phyloP scores from a whole-genome alignment of 2,329 filamentous ascomycete genomes.

The Pseudocercospora eumusae region DNA sequence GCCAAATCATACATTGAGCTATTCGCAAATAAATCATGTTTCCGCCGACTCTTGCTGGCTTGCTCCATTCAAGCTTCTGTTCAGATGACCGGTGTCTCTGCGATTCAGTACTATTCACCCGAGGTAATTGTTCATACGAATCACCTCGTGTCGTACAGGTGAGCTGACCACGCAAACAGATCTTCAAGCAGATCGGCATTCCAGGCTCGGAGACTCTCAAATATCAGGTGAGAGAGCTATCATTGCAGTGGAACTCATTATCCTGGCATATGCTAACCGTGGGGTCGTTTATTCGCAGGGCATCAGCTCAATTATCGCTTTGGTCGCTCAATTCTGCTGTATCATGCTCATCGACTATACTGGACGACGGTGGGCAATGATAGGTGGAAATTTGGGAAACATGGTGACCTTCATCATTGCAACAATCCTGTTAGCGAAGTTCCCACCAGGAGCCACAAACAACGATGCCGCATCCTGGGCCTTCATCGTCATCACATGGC shows the following conservation, averaged over 20 bases:
- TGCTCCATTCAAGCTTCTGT: slow-evolving; percentile 68
- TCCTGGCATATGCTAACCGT: not conserved
- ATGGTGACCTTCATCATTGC: slow-evolving; percentile 72
- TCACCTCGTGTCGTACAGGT: not conserved
- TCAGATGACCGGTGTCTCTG: slow-evolving; percentile 75
- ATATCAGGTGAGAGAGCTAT: slow-evolving; percentile 55
- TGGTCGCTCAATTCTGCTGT: slow-evolving; percentile 68
- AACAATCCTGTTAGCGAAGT: slow-evolving; percentile 57
- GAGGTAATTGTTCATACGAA: not conserved
- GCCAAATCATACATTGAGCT: slow-evolving; percentile 71
- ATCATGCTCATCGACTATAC: slow-evolving; percentile 69
- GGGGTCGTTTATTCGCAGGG: slow-evolving; percentile 41
- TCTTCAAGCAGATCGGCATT: slow-evolving; percentile 69
- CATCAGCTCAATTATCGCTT: slow-evolving; percentile 70
- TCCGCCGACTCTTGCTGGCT: slow-evolving; percentile 71
- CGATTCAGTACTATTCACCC: slow-evolving; percentile 68
- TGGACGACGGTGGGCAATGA: slow-evolving; percentile 71
- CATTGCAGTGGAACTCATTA: not conserved
- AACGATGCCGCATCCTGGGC: slow-evolving; percentile 65
- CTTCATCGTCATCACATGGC: slow-evolving; percentile 76
- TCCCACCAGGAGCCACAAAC: slow-evolving; percentile 58
- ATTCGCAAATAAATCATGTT: slow-evolving; percentile 65
- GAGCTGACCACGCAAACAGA: slow-evolving; percentile 10
- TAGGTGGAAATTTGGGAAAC: slow-evolving; percentile 71
- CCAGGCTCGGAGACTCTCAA: slow-evolving; percentile 64